Percentiles rank a stretch among this genome's conserved stretches.
These are phyloP conservation scores for Leonotis leonurus DNA, from an alignment of 257 asterid genomes.

Conservation along the genomic window DNA sequence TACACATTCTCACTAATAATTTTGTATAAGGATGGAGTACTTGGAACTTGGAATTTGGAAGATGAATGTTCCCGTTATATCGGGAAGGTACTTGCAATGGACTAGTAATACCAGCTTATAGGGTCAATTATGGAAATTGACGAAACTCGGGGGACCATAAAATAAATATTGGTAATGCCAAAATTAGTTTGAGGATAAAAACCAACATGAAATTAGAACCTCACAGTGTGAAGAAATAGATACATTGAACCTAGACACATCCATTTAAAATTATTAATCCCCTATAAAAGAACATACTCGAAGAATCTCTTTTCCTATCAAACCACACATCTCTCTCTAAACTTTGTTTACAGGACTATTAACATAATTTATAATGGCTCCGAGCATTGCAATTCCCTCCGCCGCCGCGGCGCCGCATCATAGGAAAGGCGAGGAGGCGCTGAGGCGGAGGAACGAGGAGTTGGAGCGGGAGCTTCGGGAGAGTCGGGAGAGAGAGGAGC, in stretches of 20 bases:
- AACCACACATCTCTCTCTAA: background rate
- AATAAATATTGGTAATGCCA: background rate
- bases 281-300: constrained; percentile 31
- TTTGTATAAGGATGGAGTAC: too few relatives aligned
- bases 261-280: too few relatives aligned
- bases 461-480: constrained; percentile 50
- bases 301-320: background rate
- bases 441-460: constrained; percentile 63
- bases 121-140: background rate
- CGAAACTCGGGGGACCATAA: background rate
- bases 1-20: too few relatives aligned
- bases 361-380: constrained; percentile 39
- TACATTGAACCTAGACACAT: constrained; percentile 75
- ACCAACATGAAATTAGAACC: background rate
- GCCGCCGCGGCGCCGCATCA: background rate
- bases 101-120: background rate
- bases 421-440: constrained; percentile 23
- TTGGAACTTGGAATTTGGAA: too few relatives aligned
- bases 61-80: too few relatives aligned
- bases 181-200: background rate
- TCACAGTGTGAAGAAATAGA: constrained; percentile 7
- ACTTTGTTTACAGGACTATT: background rate
- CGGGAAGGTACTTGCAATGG: background rate
- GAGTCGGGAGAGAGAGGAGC: constrained; percentile 58
- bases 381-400: constrained; percentile 28